These are phyloP conservation scores for Aspergillus latus DNA, from an alignment of 2,329 filamentous ascomycete species.

Conservation along the genomic window DNA sequence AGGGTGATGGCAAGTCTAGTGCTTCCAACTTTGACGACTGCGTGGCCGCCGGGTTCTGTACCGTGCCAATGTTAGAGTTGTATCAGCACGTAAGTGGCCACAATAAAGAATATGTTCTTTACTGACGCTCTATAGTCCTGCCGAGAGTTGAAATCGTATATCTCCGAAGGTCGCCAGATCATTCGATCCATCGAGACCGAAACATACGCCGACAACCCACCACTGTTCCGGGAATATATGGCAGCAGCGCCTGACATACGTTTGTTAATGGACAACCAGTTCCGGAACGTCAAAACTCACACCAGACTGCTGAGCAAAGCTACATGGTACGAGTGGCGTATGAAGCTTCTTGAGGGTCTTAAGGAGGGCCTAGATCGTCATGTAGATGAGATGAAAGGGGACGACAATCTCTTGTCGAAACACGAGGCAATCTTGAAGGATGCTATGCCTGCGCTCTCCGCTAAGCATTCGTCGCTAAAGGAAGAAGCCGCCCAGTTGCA, in stretches of 20 bases:
- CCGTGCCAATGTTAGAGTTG: conserved; percentile 86
- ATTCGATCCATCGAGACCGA: conserved; percentile 88
- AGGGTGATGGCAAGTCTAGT: conserved; percentile 24
- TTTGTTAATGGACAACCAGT: conserved; percentile 88
- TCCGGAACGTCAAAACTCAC: conserved; percentile 95
- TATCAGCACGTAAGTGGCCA: conserved; percentile 73
- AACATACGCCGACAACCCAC: conserved; percentile 85
- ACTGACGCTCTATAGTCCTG: conserved; percentile 61
- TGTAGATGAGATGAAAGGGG: conserved; percentile 70
- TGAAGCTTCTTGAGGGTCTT: conserved; percentile 79
- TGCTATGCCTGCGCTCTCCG: conserved; percentile 64
- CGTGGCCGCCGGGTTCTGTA: conserved; percentile 86
- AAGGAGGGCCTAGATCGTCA: conserved; percentile 78
- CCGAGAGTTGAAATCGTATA: conserved; percentile 94
- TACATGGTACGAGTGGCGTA: conserved; percentile 98
- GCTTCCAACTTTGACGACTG: conserved; percentile 64
- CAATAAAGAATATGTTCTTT: conserved; percentile 6
- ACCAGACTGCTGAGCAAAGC: conserved; percentile 87
- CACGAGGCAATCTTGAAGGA: conserved; percentile 68
- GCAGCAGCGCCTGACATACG: conserved; percentile 80
- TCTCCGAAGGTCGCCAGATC: conserved; percentile 85
- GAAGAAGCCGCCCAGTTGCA: conserved; percentile 67
- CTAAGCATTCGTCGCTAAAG: conserved; percentile 62
- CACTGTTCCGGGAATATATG: conserved; percentile 88
- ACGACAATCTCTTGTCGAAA: conserved; percentile 65